Base-by-base conservation (phyloP, 2,329 filamentous ascomycete genomes). In the Acrodontium crateriforme region DNA sequence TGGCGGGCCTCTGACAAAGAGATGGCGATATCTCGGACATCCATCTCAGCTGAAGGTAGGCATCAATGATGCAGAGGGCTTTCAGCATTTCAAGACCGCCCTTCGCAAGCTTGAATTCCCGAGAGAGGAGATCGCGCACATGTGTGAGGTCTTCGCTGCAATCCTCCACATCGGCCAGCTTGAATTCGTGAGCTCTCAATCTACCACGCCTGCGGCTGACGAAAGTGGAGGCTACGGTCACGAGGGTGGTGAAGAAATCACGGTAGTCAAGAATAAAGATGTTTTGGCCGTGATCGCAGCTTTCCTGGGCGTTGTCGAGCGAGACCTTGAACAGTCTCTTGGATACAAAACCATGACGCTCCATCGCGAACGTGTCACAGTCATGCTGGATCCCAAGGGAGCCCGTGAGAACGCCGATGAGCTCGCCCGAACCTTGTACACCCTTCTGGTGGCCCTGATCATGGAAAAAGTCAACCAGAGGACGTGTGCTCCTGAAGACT, bases 121-220 rank as follows among this genome's bases (percentile, higher is more conserved):
- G 3, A 72, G 85, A 30, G 76, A 78, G 35, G 89, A 94, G 46
- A 93, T 98, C 49, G 89, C 89, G 20, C 87, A 94, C 52, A 85
- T 98, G 31, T 98, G 89, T 54, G 89, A 98, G 59, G 71, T 95
- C 26, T 65, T 98, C 29, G 89, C 89, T 17, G 77, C 74, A 43
- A 94, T 98, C 41, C 66, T 98, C n/a, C 89, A 98, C 53, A 85
- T 98, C 41, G 89, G 89, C 16, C 89, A 98, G 59, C 72, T 98
- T 3, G 89, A 98, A 45, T 98, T 98, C 42, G 74, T 79, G 50
- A 84, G 72, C 0, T 77, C 78, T 2, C 76, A 80, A 42, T 73
- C 76, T 40, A 95, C 89, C 1, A 76, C 76, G 2, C 76, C 72
- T 0, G 71, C 71, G 1, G 83, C 73, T 2, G 85, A 94, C 44